Evolutionary conservation across 257 asterid genomes (phyloP).

Genomic region (Rhazya stricta): DNA sequence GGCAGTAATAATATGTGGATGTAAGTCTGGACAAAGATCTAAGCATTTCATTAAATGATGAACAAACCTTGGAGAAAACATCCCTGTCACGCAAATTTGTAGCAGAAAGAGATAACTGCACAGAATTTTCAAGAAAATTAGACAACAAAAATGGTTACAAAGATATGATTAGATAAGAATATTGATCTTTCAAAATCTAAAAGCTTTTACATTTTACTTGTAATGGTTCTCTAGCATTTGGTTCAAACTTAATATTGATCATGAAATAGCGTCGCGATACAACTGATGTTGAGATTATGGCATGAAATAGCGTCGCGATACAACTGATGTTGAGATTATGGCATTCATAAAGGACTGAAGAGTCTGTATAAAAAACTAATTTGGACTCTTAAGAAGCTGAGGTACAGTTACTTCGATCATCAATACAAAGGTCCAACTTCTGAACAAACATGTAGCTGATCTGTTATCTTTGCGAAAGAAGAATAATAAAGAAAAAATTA

Average conservation of each 20-base stretch:
- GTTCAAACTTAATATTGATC: not conserved
- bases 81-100: conserved; percentile 79
- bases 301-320: not conserved
- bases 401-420: not conserved
- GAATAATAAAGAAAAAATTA: not conserved
- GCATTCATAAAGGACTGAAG: not conserved
- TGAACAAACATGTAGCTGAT: not conserved
- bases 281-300: not conserved
- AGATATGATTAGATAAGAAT: not conserved
- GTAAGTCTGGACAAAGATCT: not conserved
- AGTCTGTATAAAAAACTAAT: not conserved
- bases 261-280: not conserved
- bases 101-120: conserved; percentile 94
- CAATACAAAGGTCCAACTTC: not conserved
- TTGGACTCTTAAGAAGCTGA: not conserved
- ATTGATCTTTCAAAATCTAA: not conserved
- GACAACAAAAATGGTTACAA: conserved; percentile 1
- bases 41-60: conserved; percentile 9
- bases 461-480: not conserved
- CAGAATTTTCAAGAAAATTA: conserved; percentile 17
- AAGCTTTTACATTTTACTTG: not conserved
- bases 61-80: conserved; percentile 90
- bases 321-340: not conserved
- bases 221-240: not conserved
- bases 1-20: not conserved